Base-by-base conservation (phyloP, 2,329 filamentous ascomycete genomes). In the Fusarium irregulare region DNA sequence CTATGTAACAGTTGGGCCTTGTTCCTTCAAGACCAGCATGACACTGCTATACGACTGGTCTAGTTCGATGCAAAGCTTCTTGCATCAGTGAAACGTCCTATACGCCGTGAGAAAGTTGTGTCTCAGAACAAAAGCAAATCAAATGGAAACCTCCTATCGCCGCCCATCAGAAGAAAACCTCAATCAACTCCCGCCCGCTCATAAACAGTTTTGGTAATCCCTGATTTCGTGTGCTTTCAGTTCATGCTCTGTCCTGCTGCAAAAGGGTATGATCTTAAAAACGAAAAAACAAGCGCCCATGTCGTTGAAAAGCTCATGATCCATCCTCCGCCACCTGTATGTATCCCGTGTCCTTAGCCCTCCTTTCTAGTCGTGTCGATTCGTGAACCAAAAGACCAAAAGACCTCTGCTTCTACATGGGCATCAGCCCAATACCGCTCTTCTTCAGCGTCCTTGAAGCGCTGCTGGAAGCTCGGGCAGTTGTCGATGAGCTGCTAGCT, bases 391-490 rank as follows among this genome's bases (percentile, higher is more conserved):
- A 59, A 50, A 46, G 27, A 25, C 30, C 25, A 34, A 47, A 34
- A 32, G 27, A 21, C 32, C 32, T 40, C 51, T 51, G 56, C 47
- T 32, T 25, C 77, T 70, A 82, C 49, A 80, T 47, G 16, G 81
- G 64, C 64, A 66, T 66, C 32, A 66, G 25, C 18, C 77, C 79
- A 53, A 83, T 82, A 16, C 75, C 75, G 7, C 76, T 75, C 70
- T 79, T 83, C 68, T 75, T 78, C 13, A 75, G 73, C 20, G 76
- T 68, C 72, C 74, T 77, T 32, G 69, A 51, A 20, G 69, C 57
- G 25, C 66, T 45, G 34, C 74, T 68, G 6, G 65, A 66, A 18
- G 74, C 67, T 42, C 66, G 71, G 20, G 70, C 71, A 6, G 73
- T 45, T 16, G 74, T 60, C 4, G 73, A 72, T 16, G 78, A 76